These are phyloP conservation scores for Lycium barbarum DNA, from an alignment of 257 asterid genomes.

Conservation along the genomic window DNA sequence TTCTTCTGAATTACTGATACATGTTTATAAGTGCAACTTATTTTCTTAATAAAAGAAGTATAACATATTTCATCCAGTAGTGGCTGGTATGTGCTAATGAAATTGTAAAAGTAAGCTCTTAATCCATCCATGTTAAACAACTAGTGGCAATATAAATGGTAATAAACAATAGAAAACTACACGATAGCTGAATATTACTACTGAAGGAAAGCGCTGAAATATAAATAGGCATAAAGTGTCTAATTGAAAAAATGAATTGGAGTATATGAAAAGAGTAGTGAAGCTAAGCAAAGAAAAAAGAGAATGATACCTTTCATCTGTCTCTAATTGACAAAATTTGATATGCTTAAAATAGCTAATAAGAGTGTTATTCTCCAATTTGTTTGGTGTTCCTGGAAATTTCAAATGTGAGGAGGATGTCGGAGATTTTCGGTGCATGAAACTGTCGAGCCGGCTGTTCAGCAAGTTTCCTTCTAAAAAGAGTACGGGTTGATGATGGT, in stretches of 20 bases:
- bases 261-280: background rate
- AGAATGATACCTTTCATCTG: background rate
- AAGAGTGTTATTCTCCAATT: background rate
- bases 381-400: conserved; percentile 2
- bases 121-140: background rate
- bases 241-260: background rate
- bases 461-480: background rate
- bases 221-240: background rate
- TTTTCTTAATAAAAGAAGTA: background rate
- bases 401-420: background rate
- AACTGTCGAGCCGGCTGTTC: background rate
- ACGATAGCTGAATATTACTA: too few relatives aligned
- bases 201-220: background rate
- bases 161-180: too few relatives aligned
- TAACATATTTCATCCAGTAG: background rate
- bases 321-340: background rate
- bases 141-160: background rate
- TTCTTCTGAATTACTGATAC: background rate
- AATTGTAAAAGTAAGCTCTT: background rate
- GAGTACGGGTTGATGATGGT: background rate
- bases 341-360: background rate
- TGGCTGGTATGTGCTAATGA: background rate
- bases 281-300: background rate
- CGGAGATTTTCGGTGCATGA: background rate
- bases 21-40: background rate